A percentile compares a stretch with the other conserved stretches of the same genome.
Conservation (phyloP, 768 basidiomycete genomes). For the Leccinum broughii region DNA sequence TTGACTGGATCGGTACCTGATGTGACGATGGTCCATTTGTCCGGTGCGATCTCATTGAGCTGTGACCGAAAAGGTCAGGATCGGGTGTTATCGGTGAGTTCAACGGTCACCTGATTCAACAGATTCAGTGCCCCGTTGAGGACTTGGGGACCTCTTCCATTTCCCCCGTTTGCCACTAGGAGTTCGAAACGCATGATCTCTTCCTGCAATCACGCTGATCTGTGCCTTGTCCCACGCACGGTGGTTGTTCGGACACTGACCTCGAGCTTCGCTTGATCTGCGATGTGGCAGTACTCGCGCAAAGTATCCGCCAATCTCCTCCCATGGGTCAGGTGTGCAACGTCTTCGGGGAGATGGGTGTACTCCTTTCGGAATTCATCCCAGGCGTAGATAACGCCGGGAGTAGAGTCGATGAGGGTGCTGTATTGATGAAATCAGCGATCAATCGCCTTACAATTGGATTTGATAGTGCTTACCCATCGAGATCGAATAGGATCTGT, state of each 20-base stretch:
- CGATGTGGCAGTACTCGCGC: slow-evolving; percentile 63
- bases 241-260: slow-evolving; percentile 38
- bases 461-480: slow-evolving; percentile 47
- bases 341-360: slow-evolving; percentile 45
- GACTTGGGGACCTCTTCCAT: slow-evolving; percentile 47
- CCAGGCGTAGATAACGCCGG: slow-evolving; percentile 82
- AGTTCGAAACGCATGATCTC: slow-evolving; percentile 80
- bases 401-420: slow-evolving; percentile 80
- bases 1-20: slow-evolving; percentile 46
- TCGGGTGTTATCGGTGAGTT: not conserved
- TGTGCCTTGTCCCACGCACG: not conserved
- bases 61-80: slow-evolving; percentile 6
- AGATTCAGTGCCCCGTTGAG: slow-evolving; percentile 67
- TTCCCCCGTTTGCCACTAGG: slow-evolving; percentile 58
- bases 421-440: slow-evolving; percentile 35
- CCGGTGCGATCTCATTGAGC: slow-evolving; percentile 28
- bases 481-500: slow-evolving; percentile 70
- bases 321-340: slow-evolving; percentile 70
- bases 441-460: not conserved
- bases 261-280: slow-evolving; percentile 54
- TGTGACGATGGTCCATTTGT: slow-evolving; percentile 80
- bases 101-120: slow-evolving; percentile 47
- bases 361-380: slow-evolving; percentile 66
- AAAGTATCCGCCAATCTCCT: slow-evolving; percentile 75
- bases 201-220: slow-evolving; percentile 36